Conservation (phyloP, 176 grass and related monocot species). For the Oryza punctata region DNA sequence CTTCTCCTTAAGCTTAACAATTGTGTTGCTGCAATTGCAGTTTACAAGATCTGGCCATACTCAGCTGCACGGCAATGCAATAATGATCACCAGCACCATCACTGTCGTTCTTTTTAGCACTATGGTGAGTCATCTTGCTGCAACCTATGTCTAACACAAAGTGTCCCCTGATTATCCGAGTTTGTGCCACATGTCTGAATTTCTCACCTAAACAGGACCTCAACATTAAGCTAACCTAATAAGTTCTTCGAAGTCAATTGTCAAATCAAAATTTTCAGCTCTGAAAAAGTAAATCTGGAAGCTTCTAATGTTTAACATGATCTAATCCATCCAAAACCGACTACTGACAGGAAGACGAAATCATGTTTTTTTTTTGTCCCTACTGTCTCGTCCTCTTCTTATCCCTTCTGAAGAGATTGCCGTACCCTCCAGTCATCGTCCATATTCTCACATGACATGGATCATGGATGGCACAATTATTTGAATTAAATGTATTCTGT, state of each 20-base stretch:
- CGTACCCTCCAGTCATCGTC: not conserved
- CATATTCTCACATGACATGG: not conserved
- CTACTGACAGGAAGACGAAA: not conserved
- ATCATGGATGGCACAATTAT: slow-evolving; percentile 11
- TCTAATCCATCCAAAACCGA: not conserved
- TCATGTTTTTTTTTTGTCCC: not conserved
- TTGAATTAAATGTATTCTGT: not conserved
- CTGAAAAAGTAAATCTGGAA: slow-evolving; percentile 21
- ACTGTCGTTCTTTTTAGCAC: slow-evolving; percentile 96
- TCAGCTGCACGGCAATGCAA: slow-evolving; percentile 81
- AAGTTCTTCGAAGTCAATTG: slow-evolving; percentile 5
- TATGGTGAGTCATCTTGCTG: slow-evolving; percentile 65
- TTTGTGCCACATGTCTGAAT: not conserved
- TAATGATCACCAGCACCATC: slow-evolving; percentile 99
- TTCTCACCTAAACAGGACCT: not conserved
- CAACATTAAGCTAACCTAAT: not conserved
- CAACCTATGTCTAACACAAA: not conserved
- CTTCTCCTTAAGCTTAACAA: slow-evolving; percentile 24
- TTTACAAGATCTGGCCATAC: slow-evolving; percentile 94
- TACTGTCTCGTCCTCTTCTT: not conserved
- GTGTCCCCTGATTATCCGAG: slow-evolving; percentile 13
- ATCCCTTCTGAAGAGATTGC: not conserved
- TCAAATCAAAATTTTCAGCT: slow-evolving; percentile 24
- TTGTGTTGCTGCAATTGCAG: slow-evolving; percentile 49
- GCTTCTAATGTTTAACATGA: slow-evolving; percentile 11